These are phyloP conservation scores for Clathrus columnatus DNA, from an alignment of 768 basidiomycete species.

Conservation along the genomic window DNA sequence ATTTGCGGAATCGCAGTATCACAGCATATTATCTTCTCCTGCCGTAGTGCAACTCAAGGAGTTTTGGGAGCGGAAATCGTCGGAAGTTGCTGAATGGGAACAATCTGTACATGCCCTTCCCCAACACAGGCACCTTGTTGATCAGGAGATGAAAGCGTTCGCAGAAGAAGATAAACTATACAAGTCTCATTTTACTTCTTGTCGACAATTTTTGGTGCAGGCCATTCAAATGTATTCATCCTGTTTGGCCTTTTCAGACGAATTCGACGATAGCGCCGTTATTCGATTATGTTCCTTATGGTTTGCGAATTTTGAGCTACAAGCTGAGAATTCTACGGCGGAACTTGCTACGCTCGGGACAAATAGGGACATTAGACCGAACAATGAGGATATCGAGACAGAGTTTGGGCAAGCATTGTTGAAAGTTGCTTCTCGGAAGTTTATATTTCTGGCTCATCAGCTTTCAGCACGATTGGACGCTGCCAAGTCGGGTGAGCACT, in stretches of 20 bases:
- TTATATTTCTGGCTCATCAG: slow-evolving; percentile 88
- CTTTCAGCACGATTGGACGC: slow-evolving; percentile 71
- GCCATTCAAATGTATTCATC: slow-evolving; percentile 83
- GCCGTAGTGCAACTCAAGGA: slow-evolving; percentile 61
- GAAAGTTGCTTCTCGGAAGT: slow-evolving; percentile 75
- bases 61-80: slow-evolving; percentile 62
- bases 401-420: slow-evolving; percentile 38
- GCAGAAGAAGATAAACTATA: slow-evolving; percentile 44
- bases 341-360: background rate
- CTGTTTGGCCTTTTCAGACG: slow-evolving; percentile 60
- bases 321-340: background rate
- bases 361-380: slow-evolving; percentile 18
- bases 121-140: slow-evolving; percentile 35
- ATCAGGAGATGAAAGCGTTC: slow-evolving; percentile 20
- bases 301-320: slow-evolving; percentile 66
- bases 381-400: slow-evolving; percentile 40
- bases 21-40: slow-evolving; percentile 56
- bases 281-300: slow-evolving; percentile 86
- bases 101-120: slow-evolving; percentile 22
- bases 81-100: slow-evolving; percentile 41
- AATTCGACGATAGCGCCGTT: slow-evolving; percentile 65
- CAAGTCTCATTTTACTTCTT: slow-evolving; percentile 33
- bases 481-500: slow-evolving; percentile 19
- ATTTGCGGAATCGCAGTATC: slow-evolving; percentile 86
- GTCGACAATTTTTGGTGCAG: slow-evolving; percentile 55